Conservation (phyloP, 2,329 filamentous ascomycete genomes). For the Colletotrichum sp. region DNA sequence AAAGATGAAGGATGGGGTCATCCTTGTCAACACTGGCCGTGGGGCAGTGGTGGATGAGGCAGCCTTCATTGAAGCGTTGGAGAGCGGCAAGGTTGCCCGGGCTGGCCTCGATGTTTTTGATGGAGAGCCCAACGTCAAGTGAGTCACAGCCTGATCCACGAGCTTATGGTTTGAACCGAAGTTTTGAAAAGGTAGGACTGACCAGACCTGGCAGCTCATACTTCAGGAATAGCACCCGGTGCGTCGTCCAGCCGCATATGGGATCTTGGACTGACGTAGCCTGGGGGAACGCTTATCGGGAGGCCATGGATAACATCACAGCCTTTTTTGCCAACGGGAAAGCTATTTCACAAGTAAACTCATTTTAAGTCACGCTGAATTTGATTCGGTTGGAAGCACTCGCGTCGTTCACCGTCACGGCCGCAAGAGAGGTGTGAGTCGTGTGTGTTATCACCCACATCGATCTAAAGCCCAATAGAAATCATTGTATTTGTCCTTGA, state of each 20-base stretch:
- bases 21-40: neutral
- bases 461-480: too few relatives aligned
- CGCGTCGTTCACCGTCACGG: too few relatives aligned
- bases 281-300: neutral
- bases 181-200: too few relatives aligned
- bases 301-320: neutral
- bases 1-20: neutral
- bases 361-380: neutral
- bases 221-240: neutral
- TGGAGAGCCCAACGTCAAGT: too few relatives aligned
- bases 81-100: neutral
- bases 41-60: neutral
- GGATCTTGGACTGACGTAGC: neutral
- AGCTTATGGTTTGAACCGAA: neutral
- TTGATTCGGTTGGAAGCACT: too few relatives aligned
- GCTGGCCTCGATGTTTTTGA: neutral
- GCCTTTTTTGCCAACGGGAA: accelerated
- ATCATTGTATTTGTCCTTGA: too few relatives aligned
- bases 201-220: neutral
- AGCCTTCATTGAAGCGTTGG: neutral
- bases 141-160: too few relatives aligned
- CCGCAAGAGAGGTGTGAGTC: too few relatives aligned
- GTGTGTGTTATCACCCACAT: too few relatives aligned
- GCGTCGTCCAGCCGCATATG: neutral
- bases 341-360: neutral